Evolutionary conservation across 768 basidiomycete genomes (phyloP), one percentile per base, ranked within the genome.

Genomic region (Cystobasidiopsis lactophilus): DNA sequence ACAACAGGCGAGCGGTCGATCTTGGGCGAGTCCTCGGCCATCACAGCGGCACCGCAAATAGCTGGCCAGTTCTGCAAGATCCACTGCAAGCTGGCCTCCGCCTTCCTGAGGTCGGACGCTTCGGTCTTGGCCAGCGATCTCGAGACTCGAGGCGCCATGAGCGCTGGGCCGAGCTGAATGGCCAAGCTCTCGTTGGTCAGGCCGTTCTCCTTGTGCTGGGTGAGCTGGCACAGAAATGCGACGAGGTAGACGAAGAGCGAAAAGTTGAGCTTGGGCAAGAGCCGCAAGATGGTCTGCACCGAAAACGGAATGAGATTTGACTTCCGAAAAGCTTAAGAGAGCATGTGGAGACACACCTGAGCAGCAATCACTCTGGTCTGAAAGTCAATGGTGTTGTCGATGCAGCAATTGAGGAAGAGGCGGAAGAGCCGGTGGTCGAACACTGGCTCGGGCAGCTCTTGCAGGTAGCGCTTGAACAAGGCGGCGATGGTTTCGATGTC

Each of bases 201-300:
- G 1, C 70, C 69, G 53, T 76, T 75, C 44, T 73, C 73, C 1
- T 72, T 70, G 50, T 69, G 73, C 4, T 73, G 65, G 2, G 72
- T 74, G 0, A 74, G 61, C 56, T 75, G 74, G 0, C 71, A 71
- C 59, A 74, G 72, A 61, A 75, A 73, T 5, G 66, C 66, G 49
- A 70, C 64, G 35, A 75, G 66, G 58, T 74, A 73, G 40, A 66
- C 59, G 46, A 75, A 65, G 5, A 74, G 63, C 33, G 67, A 67
- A 53, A 73, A 66, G 50, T 67, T 63, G 16, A 64, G 56, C 2
- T 64, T 63, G 1, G 73, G 71, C 3, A 75, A 67, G 39, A 77
- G 68, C 4, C 71, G 71, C 13, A 77, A 68, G 47, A 76, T 60
- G 57, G 71, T 65, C 51, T n/a, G n/a, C n/a, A n/a, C n/a, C n/a